phyloP scores from a whole-genome alignment of 106 monocot species.

The Amphibolis antarctica region DNA sequence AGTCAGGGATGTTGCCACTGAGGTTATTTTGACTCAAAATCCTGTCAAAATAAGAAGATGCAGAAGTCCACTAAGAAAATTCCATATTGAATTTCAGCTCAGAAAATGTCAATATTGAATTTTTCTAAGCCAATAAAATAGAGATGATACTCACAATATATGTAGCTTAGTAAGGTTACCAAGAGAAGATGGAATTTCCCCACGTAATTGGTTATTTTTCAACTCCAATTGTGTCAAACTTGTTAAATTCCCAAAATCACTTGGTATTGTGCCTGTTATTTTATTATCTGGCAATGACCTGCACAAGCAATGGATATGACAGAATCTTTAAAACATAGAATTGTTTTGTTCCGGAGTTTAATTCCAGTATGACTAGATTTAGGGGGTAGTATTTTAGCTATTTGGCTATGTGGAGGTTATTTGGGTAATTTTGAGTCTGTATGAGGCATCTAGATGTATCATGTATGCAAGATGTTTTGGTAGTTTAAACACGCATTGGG shows the following conservation, averaged over 20 bases:
- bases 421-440: no score
- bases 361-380: no score
- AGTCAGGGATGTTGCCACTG: constrained; percentile 62
- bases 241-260: constrained; percentile 71
- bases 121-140: background rate
- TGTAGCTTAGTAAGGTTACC: constrained; percentile 79
- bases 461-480: no score
- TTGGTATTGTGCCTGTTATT: constrained; percentile 74
- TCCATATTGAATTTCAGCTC: background rate
- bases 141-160: constrained; percentile 50
- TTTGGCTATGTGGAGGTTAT: no score
- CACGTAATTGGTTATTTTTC: constrained; percentile 57
- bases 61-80: background rate
- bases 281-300: constrained; percentile 57
- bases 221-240: constrained; percentile 59
- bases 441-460: no score
- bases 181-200: constrained; percentile 68
- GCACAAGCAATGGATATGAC: constrained; percentile 7
- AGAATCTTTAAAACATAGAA: background rate
- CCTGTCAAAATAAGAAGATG: constrained; percentile 21
- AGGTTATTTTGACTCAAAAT: constrained; percentile 72
- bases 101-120: constrained; percentile 1
- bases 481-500: no score
- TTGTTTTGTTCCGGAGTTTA: no score
- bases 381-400: no score